Base-by-base conservation (phyloP, 2,329 filamentous ascomycete species). In the Pseudogymnoascus sp. region DNA sequence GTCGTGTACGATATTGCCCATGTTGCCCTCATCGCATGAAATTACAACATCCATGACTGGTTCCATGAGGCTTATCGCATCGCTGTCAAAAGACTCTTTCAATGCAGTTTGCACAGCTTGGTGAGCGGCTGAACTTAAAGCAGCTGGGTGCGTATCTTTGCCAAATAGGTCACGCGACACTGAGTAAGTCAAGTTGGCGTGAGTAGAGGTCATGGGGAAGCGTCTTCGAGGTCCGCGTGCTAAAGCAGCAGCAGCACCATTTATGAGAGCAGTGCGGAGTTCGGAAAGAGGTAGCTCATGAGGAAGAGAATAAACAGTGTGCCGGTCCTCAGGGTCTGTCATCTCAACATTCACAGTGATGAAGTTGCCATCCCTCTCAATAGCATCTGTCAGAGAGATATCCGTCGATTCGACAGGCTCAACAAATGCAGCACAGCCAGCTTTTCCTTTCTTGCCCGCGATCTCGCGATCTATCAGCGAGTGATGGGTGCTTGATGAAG, bases 31-130 rank as follows among this genome's bases (percentile, higher is more conserved):
- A 59, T 94, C 90, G 58, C 94, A 91, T 66, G 84, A 86, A 70
- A 99, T 96, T 60, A 87, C 85, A 4, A 90, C 90, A 63, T 87
- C 86, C 91, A 97, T 97, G 61, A 99, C 89, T 1, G 94, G 94
- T 71, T 99, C 94, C 76, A 97, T 88, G 39, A 99, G 78, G 1
- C 82, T 81, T 1, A 91, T 82, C 2, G 78, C 76, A 2, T 77
- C 71, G 29, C 76, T 73, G 8, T 80, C 75, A 61, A 84, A 79
- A 0, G 86, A 84, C 15, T 84, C 79, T 59, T 83, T 82, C 0
- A 97, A 80, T 0, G 87, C 87, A 7, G 81, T 78, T 63, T 87
- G 84, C 0, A 92, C 87, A 1, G 89, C 89, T 70, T 74, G 83
- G 71, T 75, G 85, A 67, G 80, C 86, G 63, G 80, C 91, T 75